Base-by-base conservation (phyloP, 495 filamentous ascomycete species). In the Lophiotrema nucula region DNA sequence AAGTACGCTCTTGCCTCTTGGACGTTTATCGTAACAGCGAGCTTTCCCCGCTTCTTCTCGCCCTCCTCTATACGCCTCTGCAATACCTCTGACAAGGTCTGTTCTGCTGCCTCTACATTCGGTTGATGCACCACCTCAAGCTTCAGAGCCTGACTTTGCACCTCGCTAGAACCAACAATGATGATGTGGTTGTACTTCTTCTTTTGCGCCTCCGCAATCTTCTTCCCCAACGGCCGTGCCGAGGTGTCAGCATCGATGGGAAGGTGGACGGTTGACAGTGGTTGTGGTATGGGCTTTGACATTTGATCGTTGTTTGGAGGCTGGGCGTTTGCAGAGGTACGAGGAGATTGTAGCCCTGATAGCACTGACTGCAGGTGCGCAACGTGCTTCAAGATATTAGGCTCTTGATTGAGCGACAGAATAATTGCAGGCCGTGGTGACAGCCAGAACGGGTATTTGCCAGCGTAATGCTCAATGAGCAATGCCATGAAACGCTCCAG, bases 361-460 rank as follows among this genome's bases (percentile, higher is more conserved):
- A 37, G 71, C 64, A 13, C 69, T 64, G 28, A 74, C 81, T 72
- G 50, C 69, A 76, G 77, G 23, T 77, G 61, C 25, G 77, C 67
- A 0, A 88, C 87, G 61, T 79, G 81, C 2, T 71, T 68, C 31
- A 87, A 58, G 11, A 91, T 80, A 0, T 76, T 73, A 28, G 79
- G 74, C 27, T 77, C 80, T 61, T 87, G 78, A 56, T 85, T 87
- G 28, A 95, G 82, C 0, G 90, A 90, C 38, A 95, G 62, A 41
- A 97, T 81, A 42, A 89, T 83, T 24, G 82, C 83, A 67, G 93
- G 92, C 4, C 84, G 81, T 2, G 92, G 92, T 38, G 88, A 91
- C 24, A 97, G 74, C 92, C 92, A 97, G 70, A 96, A 92, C 4
- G 92, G 92, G 84, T 88, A 95, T 51, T 79, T 82, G 2, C 90